Base-by-base conservation (phyloP, 164 flowering plant genomes). In the Protea cynaroides region DNA sequence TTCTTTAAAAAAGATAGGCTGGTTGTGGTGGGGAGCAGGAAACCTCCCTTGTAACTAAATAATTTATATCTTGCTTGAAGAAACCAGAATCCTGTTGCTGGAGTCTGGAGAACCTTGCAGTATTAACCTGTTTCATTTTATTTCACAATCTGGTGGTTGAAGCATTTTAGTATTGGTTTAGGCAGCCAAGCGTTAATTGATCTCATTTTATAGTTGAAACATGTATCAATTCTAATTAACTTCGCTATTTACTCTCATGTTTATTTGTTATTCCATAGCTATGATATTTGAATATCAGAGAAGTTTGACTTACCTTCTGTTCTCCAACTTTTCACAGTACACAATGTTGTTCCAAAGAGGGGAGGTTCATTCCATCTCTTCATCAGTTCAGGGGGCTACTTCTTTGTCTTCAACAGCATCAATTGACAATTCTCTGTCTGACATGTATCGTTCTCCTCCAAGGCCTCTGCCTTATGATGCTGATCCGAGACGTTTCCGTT, bases 401-500 rank as follows among this genome's bases (percentile, higher is more conserved):
- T 77, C 96, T 65, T 63, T 82, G 67, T 75, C 81, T 58, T 75
- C 94, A 47, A 17, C 85, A 62, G 58, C 85, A 61, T 83, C 88
- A 18, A 70, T 72, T 37, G 96, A 89, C 58, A 78, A 69, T 77
- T 82, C 89, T 69, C 56, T 90, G 25, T 71, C 89, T 63, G 89
- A 82, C 60, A 83, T 78, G 73, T 94, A 81, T 61, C 88, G 79
- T 9, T 80, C 97, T 60, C 97, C 97, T 73, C 98, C 98, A 64
- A 81, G 89, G 78, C 98, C 98, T 64, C 74, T 92, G 82, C 96
- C 98, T 71, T 92, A 92, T 78, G 97, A 94, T 83, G 87, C 81
- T 0, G 97, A 87, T 68, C 86, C 90, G 23, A 84, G 94, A 71
- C 81, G 78, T 68, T 78, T 79, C 50, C 86, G 85, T 65, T 68